Conservation (phyloP, 2,329 filamentous ascomycete species). For the Alternaria ethzedia region DNA sequence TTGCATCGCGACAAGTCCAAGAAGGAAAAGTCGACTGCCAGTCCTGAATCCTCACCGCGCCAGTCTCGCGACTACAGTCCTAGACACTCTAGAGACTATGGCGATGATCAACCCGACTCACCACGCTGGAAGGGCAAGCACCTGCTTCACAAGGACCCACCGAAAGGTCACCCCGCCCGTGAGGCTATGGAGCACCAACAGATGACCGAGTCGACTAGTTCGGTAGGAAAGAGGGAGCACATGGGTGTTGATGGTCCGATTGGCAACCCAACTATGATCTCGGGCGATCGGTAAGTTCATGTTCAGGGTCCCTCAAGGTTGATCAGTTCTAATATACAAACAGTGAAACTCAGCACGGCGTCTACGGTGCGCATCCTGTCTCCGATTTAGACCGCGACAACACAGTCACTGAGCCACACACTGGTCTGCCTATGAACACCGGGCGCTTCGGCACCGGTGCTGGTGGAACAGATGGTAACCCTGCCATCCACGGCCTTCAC, state of each 20-base stretch:
- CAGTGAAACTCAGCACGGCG: constrained; percentile 23
- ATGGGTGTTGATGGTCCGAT: constrained; percentile 42
- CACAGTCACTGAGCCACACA: constrained; percentile 47
- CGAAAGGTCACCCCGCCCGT: constrained; percentile 42
- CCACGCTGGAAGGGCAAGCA: constrained; percentile 40
- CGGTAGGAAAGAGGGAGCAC: constrained; percentile 30
- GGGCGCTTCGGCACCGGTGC: constrained; percentile 47
- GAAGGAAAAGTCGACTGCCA: constrained; percentile 30
- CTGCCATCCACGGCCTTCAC: constrained; percentile 36
- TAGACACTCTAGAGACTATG: constrained; percentile 33
- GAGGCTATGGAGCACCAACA: constrained; percentile 33
- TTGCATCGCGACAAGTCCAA: constrained; percentile 52
- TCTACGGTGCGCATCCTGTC: constrained; percentile 28
- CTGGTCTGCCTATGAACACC: constrained; percentile 51
- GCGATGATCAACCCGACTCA: constrained; percentile 23
- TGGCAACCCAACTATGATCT: constrained; percentile 31
- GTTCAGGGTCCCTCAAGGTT: no score
- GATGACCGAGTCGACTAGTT: constrained; percentile 9
- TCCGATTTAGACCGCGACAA: constrained; percentile 23
- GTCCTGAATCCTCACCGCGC: constrained; percentile 25
- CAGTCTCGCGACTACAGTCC: constrained; percentile 27
- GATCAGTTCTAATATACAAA: not conserved
- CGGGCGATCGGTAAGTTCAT: constrained; percentile 37
- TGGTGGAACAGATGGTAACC: constrained; percentile 48
- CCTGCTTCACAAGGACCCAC: constrained; percentile 52